Percentiles rank a stretch among this genome's conserved stretches.
Evolutionary conservation across 257 asterid species (phyloP).

Genomic region (Lantana camara): DNA sequence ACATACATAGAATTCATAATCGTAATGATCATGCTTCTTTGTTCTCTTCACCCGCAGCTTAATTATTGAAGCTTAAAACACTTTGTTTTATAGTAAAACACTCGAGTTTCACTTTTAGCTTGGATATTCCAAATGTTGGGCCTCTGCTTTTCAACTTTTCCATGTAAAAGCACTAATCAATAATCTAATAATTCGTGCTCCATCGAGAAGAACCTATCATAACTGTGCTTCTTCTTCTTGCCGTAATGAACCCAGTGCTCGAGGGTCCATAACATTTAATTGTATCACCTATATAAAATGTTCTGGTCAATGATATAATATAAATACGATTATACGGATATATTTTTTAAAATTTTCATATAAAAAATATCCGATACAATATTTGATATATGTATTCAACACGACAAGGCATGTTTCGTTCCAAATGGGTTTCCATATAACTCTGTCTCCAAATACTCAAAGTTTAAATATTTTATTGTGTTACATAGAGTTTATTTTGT

Average conservation of each 20-base stretch:
- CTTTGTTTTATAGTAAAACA: neutral
- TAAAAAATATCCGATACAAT: no score
- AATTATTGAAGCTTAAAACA: conserved; percentile 16
- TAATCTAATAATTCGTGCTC: conserved; percentile 37
- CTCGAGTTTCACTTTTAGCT: conserved; percentile 33
- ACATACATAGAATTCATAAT: conserved; percentile 41
- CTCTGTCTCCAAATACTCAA: no score
- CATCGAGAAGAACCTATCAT: conserved; percentile 8
- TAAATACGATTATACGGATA: no score
- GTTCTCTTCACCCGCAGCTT: conserved; percentile 29
- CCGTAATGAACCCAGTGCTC: conserved; percentile 35
- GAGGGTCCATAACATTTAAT: conserved; percentile 21
- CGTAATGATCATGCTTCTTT: conserved; percentile 41
- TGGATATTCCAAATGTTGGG: conserved; percentile 63
- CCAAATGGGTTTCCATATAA: no score
- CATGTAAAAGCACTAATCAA: conserved; percentile 44
- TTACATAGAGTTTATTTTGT: no score
- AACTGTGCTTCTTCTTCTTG: conserved; percentile 22
- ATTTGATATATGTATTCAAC: no score
- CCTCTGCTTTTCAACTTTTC: conserved; percentile 34
- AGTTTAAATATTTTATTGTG: no score
- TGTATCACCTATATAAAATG: no score
- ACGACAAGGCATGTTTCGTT: no score
- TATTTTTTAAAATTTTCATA: no score
- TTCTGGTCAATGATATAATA: no score